Evolutionary conservation across 805 yeast species (phyloP), one percentile per base, ranked within the genome.

Genomic region (Pichia manshurica): DNA sequence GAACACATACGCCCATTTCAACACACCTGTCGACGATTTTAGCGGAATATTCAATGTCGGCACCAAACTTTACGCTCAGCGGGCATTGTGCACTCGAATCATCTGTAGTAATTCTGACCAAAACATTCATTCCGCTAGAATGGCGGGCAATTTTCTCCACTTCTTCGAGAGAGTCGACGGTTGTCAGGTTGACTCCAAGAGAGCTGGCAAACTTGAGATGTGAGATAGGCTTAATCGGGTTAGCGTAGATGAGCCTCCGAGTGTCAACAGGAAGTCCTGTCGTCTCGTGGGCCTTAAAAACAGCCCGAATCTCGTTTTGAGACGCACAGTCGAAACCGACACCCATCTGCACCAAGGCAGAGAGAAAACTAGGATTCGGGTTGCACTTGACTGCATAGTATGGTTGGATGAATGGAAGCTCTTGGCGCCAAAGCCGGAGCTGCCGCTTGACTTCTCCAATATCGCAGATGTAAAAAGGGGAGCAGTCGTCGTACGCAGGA

Each of bases 341-440:
- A 23, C 93, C 95, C 53, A 82, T 65, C 3, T 67, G 52, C 2
- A 78, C 80, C 55, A 91, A 72, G 25, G 74, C 64, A 42, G 68
- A 61, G 53, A 91, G 63, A 12, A 91, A 79, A 47, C 68, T 68
- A 6, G 68, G 56, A 61, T 88, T 82, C 34, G 89, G 84, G 71
- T 91, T 91, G 70, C 98, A 91, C 68, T 91, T 91, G 56, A 91
- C 93, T 17, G 99, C 99, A 66, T 90, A 91, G 61, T 76, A 83
- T n/a, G 97, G 96, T 48, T 77, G 75, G 33, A 91, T 82, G 39
- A 81, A 70, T 19, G 96, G 96, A 58, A 91, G 71, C 35, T 70
- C 63, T 20, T 55, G 44, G 25, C 63, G 60, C 97, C 98, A 91
- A 36, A 78, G 69, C n/a, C 65, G 53, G 51, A 73, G 74, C 46